Conservation (phyloP, 75 land plant genomes). For the Azolla pinnata region DNA sequence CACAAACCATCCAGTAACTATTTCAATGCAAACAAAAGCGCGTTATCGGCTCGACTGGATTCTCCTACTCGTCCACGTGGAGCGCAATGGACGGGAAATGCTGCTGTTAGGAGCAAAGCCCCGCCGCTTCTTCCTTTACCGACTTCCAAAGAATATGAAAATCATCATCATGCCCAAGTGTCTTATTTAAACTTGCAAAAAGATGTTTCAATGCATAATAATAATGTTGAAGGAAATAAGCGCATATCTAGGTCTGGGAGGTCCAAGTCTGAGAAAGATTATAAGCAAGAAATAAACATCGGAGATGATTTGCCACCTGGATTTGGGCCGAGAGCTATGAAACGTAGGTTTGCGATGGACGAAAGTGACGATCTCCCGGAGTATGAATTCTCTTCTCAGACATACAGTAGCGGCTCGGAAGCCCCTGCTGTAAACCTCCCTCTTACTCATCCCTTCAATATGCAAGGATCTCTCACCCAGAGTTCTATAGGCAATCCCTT, state of each 20-base stretch:
- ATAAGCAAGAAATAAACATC: conserved; percentile 19
- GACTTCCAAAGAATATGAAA: background rate
- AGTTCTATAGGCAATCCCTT: too few relatives aligned
- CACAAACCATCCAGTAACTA: conserved; percentile 39
- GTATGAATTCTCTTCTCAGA: conserved; percentile 41
- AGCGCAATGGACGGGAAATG: conserved; percentile 11
- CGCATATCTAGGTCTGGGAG: background rate
- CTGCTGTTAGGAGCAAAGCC: background rate
- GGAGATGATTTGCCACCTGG: conserved; percentile 82
- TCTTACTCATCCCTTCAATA: too few relatives aligned
- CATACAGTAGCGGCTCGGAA: too few relatives aligned
- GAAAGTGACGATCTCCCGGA: conserved; percentile 93
- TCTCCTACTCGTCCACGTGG: conserved; percentile 16
- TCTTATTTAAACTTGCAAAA: background rate
- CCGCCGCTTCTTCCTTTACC: background rate
- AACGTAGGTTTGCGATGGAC: conserved; percentile 8
- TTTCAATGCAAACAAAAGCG: conserved; percentile 46
- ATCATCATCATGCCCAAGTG: background rate
- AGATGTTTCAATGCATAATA: conserved; percentile 9
- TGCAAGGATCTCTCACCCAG: too few relatives aligned
- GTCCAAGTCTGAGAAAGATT: background rate
- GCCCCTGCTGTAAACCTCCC: too few relatives aligned
- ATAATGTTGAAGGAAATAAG: conserved; percentile 4
- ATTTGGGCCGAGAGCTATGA: conserved; percentile 47
- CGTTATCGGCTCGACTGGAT: conserved; percentile 27